Evolutionary conservation across 768 basidiomycete genomes (phyloP), one percentile per base, ranked within the genome.

Genomic region (Amanita subjunquillea): DNA sequence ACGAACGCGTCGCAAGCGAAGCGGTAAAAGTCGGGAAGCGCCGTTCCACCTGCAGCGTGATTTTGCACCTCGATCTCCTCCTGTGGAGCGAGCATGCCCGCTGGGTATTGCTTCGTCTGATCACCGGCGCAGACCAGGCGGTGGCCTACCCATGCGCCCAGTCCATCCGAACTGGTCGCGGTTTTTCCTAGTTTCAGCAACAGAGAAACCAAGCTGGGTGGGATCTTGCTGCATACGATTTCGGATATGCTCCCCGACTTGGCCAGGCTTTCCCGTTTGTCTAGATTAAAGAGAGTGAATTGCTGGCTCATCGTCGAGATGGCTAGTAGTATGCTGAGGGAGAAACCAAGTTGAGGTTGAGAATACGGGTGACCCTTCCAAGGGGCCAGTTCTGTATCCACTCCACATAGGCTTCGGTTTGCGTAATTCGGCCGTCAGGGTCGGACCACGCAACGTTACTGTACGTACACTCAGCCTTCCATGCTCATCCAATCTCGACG

Each of bases 71-170:
- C 48, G n/a, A 8, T 7, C 13, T 50, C 48, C 27, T 52, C 51
- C 36, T 27, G n/a, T 6, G 12, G 9, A 29, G 25, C 34, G 22
- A 52, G 37, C 51, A 52, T 40, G 10, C 41, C 41, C 15, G 30
- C 23, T 6, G 51, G 51, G 27, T 23, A 52, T 17, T 52, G 27
- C 41, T 52, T 52, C 51, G 36, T 36, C 13, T 15, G 29, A 32
- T 52, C 42, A 8, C 51, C 42, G 8, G 41, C 51, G 20, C 51
- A 52, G 15, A 52, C 37, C 42, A 52, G 27, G 17, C 51, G 51
- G 7, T 52, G 30, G 32, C 51, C 51, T 6, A 42, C 51, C 51
- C 51, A 52, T 44, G 42, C 44, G 13, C 51, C 51, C 5, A 52
- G 29, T 29, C 39, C 37, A n/a, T 38, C 36, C 29, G 38, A 50